Evolutionary conservation across 163 green algal species (phyloP), one percentile per base, ranked within the genome.

Genomic region (Chlorella variabilis): DNA sequence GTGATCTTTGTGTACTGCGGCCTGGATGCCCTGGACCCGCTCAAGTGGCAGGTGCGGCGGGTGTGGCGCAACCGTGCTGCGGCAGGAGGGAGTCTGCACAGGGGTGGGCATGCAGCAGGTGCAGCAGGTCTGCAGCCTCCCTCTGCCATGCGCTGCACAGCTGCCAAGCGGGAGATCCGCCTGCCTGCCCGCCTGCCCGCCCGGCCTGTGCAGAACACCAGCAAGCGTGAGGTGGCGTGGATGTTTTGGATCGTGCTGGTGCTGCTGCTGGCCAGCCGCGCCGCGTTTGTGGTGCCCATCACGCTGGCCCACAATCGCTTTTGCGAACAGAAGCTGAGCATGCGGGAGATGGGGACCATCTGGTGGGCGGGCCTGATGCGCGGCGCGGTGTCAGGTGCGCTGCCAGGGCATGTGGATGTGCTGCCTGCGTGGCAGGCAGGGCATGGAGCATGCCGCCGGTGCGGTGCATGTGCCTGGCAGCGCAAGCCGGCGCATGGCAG

Each of bases 1-100:
- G 85, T 94, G 82, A 98, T 97, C 82, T 97, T 97, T 81, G 84
- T 97, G 7, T 96, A 94, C 85, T 86, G 96, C 61, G 94, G 94
- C 75, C 89, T 97, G 87, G 92, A 96, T 54, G 87, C 87, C 2
- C 80, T 97, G 36, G 94, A 98, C 76, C 90, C 92, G 0, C 70
- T 86, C 45, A 97, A 97, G 80, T 98, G 95, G 95, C 65, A 86
- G 86, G 77, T 81, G 51, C 54, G 54, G 15, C 20, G 18, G 15
- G 13, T 27, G 54, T 9, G 54, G 9, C 25, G n/a, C n/a, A n/a
- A n/a, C n/a, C n/a, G n/a, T n/a, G n/a, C 54, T 62, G 54, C 54
- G 23, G 54, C 20, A n/a, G 54, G 9, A n/a, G 5, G 25, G 54
- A 9, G 54, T 9, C 54, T 62, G 54, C 54, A 25, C 54, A 62